Evolutionary conservation across 2,329 filamentous ascomycete species (phyloP).

Genomic region (Ophiosphaerella korrae): DNA sequence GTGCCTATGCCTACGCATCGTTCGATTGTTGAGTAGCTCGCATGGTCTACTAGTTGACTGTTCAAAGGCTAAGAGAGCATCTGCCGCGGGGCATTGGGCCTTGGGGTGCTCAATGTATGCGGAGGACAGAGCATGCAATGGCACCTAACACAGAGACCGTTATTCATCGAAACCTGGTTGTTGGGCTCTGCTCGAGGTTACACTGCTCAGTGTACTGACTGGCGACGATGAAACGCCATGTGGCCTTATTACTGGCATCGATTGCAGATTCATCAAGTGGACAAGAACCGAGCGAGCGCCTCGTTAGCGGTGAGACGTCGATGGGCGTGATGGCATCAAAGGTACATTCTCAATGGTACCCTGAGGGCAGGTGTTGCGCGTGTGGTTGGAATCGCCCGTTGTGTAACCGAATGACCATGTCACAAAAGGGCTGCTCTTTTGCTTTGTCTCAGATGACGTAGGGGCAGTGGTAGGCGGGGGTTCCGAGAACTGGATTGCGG

Average conservation of each 20-base stretch:
- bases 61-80: background rate
- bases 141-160: slow-evolving; percentile 41
- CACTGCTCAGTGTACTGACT: slow-evolving; percentile 22
- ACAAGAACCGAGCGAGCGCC: background rate
- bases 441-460: slow-evolving; percentile 19
- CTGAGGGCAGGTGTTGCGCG: slow-evolving; percentile 1
- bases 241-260: slow-evolving; percentile 20
- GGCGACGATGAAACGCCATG: slow-evolving; percentile 30
- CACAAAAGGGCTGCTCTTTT: slow-evolving; percentile 13
- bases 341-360: background rate
- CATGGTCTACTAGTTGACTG: background rate
- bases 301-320: slow-evolving; percentile 1
- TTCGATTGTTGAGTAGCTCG: background rate
- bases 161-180: slow-evolving; percentile 39
- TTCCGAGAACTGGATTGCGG: background rate
- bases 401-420: slow-evolving; percentile 30
- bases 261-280: slow-evolving; percentile 11
- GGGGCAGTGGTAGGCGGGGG: background rate
- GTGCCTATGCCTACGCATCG: background rate
- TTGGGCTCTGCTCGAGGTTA: slow-evolving; percentile 36
- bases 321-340: background rate
- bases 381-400: slow-evolving; percentile 7
- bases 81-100: slow-evolving; percentile 6
- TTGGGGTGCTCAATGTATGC: slow-evolving; percentile 5
- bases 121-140: slow-evolving; percentile 33